These are phyloP conservation scores for Yamadazyma phyllophila DNA, from an alignment of 805 yeast genomes.

Conservation along the genomic window DNA sequence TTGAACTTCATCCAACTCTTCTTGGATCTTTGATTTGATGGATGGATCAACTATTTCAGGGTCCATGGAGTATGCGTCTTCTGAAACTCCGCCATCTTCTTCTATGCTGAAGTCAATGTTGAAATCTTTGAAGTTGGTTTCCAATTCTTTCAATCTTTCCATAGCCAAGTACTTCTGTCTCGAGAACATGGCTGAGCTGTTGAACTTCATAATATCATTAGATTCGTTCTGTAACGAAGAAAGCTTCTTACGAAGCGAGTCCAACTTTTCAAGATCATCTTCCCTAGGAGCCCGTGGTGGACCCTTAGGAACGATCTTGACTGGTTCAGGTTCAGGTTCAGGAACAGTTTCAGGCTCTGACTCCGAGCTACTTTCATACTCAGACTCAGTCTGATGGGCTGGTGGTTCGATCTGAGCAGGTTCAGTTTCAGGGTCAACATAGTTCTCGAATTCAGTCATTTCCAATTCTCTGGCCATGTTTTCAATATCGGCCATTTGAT, in stretches of 20 bases:
- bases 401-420: conserved; percentile 12
- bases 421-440: conserved; percentile 16
- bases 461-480: conserved; percentile 83
- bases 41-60: conserved; percentile 30
- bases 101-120: conserved; percentile 49
- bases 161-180: conserved; percentile 65
- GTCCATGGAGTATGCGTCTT: conserved; percentile 5
- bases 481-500: conserved; percentile 81
- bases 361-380: conserved; percentile 15
- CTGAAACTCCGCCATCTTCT: conserved; percentile 10
- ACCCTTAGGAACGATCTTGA: conserved; percentile 23
- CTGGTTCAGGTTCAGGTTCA: conserved; percentile 1
- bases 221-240: conserved; percentile 69
- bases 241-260: conserved; percentile 53
- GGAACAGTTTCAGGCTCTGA: conserved; percentile 11
- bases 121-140: conserved; percentile 61
- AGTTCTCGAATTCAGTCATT: conserved; percentile 69
- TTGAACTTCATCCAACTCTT: conserved; percentile 43
- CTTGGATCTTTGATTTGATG: conserved; percentile 36
- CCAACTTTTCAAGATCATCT: conserved; percentile 56
- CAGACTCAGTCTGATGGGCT: conserved; percentile 12
- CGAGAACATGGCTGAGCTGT: conserved; percentile 56
- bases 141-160: conserved; percentile 70
- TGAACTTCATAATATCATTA: conserved; percentile 70
- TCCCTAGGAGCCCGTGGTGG: conserved; percentile 41